Base-by-base conservation (phyloP, 2,329 filamentous ascomycete species). In the Tolypocladium inflatum region DNA sequence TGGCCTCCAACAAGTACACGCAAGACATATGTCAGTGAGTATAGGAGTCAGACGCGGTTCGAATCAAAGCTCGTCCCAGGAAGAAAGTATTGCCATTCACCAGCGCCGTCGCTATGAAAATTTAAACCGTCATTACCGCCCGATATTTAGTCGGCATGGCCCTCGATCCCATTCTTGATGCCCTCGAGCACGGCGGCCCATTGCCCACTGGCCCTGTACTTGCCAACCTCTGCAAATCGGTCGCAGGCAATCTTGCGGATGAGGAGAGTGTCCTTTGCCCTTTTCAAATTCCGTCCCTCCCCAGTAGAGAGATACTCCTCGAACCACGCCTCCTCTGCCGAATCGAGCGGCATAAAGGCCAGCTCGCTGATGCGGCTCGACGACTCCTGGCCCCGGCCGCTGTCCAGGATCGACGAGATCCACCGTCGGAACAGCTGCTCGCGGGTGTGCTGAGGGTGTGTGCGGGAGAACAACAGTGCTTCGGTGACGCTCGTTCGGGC, bases 161-260 rank as follows among this genome's bases (percentile, higher is more conserved):
- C 70, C 9, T 68, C 68, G 6, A 74, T 68, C 3, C 79, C 79
- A 13, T 70, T 71, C 67, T 75, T 80, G 63, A 83, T 77, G 0
- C 79, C 80, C 57, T 82, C 79, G 3, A 82, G 62, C 9, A 82
- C 72, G 2, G 74, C 73, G 17, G 73, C 76, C 80, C 79, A 83
- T 13, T 75, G 72, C 0, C 76, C 76, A 52, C 73, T 74, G 5
- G 73, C 64, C 53, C 69, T 70, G 60, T 78, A 75, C 58, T 80
- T 74, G 4, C 73, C 67, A 4, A 79, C 67, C 17, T 82, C 80
- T 2, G 69, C 68, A 57, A 85, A 76, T 58, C 78, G 83, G 15
- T 89, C 87, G 13, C 80, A 86, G 1, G 86, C 85, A 61, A 94
- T 84, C 61, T 80, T 83, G 63, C 89, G 83, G 79, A 91, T 87